Evolutionary conservation across 257 asterid genomes (phyloP), one percentile per base, ranked within the genome.

Genomic region (Agastache rugosa): DNA sequence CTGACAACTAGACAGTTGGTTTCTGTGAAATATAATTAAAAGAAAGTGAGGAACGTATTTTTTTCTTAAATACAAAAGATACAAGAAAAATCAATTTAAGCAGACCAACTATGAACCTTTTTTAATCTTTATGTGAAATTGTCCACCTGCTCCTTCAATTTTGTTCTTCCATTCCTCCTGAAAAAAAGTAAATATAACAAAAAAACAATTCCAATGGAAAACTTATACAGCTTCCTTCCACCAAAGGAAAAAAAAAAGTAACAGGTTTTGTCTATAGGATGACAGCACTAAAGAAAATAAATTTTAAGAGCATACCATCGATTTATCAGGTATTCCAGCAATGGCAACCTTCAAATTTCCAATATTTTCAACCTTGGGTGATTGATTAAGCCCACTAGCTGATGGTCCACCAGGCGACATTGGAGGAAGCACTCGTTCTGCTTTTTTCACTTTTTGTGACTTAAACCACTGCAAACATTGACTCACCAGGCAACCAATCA

Each of bases 71-170:
- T 20, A 54, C 35, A 75, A 75, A 69, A 39, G 69, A 71, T 25
- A 75, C 53, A n/a, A 69, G 60, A 75, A 51, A 44, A 59, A 83
- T 42, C 69, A 78, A 65, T 62, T 67, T 31, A 63, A 63, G 45
- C 47, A 77, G 60, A 73, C 34, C 27, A 34, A 67, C 8, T 35
- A 25, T 9, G 59, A 72, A 93, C 98, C 98, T 83, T 82, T 92
- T 72, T 82, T 87, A 8, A 92, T 83, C 86, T 87, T 89, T 27
- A 47, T 39, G 69, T 90, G 93, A 82, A 90, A 80, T 81, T 78
- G 90, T 74, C 93, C 98, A 73, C 98, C 97, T 22, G 85, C 90
- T 76, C 82, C 93, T 85, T 84, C 88, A 72, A 94, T 83, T 85
- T 82, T 87, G 51, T 68, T 83, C 82, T 85, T 90, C 96, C 93